Conservation (phyloP, 75 land plant genomes). For the Ceratopteris richardii region DNA sequence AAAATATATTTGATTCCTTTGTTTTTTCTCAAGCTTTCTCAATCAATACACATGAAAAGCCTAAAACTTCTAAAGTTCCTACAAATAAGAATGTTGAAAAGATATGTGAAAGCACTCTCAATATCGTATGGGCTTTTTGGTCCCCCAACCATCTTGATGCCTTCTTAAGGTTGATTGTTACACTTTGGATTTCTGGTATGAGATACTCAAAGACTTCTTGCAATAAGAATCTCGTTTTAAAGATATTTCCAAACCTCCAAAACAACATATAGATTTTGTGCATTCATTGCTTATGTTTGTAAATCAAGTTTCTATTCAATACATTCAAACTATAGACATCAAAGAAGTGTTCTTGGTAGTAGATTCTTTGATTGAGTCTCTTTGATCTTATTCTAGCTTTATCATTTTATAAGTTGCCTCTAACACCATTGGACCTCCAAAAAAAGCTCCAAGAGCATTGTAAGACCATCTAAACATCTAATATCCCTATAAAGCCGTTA, state of each 20-base stretch:
- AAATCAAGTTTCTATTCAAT: neutral
- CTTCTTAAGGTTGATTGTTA: neutral
- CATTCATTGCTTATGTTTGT: slow-evolving; percentile 3
- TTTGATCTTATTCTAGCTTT: neutral
- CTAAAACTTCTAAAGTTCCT: neutral
- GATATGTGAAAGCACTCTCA: neutral
- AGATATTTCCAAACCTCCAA: neutral
- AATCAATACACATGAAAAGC: neutral
- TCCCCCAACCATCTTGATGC: neutral
- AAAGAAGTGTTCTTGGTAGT: neutral
- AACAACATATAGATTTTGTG: slow-evolving; percentile 3
- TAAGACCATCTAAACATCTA: neutral
- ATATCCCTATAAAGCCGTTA: neutral
- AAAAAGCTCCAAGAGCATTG: neutral
- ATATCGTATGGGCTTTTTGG: neutral
- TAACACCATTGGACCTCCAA: neutral
- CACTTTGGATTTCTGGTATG: neutral
- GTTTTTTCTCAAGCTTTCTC: neutral
- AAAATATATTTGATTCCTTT: slow-evolving; percentile 4
- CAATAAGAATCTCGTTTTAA: neutral
- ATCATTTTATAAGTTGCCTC: neutral
- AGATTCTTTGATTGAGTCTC: neutral
- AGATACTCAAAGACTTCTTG: neutral
- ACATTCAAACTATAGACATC: neutral
- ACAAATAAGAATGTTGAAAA: neutral